Conservation (phyloP, 352 stramenopile species). For the Phytophthora pseudosyringae region DNA sequence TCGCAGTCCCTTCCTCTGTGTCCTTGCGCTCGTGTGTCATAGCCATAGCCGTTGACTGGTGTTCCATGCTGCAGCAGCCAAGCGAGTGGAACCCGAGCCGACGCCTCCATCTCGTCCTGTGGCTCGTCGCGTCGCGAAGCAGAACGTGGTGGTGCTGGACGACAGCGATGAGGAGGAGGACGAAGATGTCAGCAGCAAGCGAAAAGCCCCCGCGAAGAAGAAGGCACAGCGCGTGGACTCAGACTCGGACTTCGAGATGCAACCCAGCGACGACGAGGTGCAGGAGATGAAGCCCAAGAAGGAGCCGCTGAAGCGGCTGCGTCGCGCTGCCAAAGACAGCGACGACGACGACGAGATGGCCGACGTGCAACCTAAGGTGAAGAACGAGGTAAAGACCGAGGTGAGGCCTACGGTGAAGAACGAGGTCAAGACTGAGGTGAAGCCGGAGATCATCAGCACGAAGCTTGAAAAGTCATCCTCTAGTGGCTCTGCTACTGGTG, state of each 20-base stretch:
- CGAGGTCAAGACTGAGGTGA: slow-evolving; percentile 14
- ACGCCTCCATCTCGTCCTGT: slow-evolving; percentile 30
- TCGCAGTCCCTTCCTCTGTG: background rate
- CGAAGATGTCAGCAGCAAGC: slow-evolving; percentile 19
- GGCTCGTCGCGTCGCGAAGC: slow-evolving; percentile 38
- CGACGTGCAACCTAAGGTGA: slow-evolving; percentile 15
- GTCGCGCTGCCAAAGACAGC: slow-evolving; percentile 14
- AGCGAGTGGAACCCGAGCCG: slow-evolving; percentile 38
- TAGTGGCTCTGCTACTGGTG: slow-evolving; percentile 6
- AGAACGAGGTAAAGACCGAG: slow-evolving; percentile 19
- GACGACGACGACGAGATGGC: slow-evolving; percentile 35
- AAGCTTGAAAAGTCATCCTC: slow-evolving; percentile 1
- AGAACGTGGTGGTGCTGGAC: slow-evolving; percentile 58
- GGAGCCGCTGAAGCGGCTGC: slow-evolving; percentile 18
- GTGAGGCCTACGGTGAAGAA: slow-evolving; percentile 17
- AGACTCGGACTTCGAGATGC: slow-evolving; percentile 53
- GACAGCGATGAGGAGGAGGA: slow-evolving; percentile 60
- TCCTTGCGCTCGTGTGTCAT: background rate
- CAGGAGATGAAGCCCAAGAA: slow-evolving; percentile 23
- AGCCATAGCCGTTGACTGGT: slow-evolving; percentile 10
- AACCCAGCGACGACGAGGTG: slow-evolving; percentile 29
- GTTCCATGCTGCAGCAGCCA: slow-evolving; percentile 12
- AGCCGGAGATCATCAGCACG: slow-evolving; percentile 12
- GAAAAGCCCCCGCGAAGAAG: slow-evolving; percentile 37
- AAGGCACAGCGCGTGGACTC: slow-evolving; percentile 30